A percentile compares a stretch with the other conserved stretches of the same genome.
Conservation (phyloP, 371 early-diverging fungal species). For the Mucor lusitanicus region DNA sequence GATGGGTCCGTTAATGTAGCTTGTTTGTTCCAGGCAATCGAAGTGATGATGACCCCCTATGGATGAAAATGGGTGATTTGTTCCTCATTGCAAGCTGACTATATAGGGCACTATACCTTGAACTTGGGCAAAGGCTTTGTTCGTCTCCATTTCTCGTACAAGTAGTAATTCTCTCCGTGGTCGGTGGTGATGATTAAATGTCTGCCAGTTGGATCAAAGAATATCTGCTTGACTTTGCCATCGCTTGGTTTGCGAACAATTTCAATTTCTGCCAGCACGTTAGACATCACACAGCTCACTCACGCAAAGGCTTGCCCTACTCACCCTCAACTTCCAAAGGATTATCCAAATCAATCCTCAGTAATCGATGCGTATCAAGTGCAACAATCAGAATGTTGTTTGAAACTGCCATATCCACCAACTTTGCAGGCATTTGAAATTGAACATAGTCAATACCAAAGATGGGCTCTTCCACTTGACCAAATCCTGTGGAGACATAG, state of each 20-base stretch:
- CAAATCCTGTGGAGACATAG: constrained; percentile 41
- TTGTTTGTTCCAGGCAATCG: constrained; percentile 87
- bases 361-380: constrained; percentile 62
- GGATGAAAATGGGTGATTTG: neutral
- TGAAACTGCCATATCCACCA: constrained; percentile 72
- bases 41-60: constrained; percentile 40
- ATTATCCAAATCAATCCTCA: constrained; percentile 75
- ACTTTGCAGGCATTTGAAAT: constrained; percentile 70
- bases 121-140: constrained; percentile 70
- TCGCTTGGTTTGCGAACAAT: constrained; percentile 63
- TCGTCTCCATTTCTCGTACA: constrained; percentile 76
- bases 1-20: constrained; percentile 56
- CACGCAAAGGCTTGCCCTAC: neutral
- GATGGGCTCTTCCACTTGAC: constrained; percentile 45
- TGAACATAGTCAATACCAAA: constrained; percentile 87
- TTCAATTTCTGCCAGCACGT: constrained; percentile 64
- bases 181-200: constrained; percentile 84
- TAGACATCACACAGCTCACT: neutral
- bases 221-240: constrained; percentile 67
- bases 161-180: constrained; percentile 86
- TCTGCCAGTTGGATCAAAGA: constrained; percentile 85
- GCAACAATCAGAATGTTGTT: constrained; percentile 79
- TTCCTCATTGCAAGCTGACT: constrained; percentile 57
- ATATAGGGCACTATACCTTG: constrained; percentile 45
- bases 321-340: constrained; percentile 34